Evolutionary conservation across 805 yeast genomes (phyloP), one percentile per base, ranked within the genome.

Genomic region (Pichia thaimueangensis): DNA sequence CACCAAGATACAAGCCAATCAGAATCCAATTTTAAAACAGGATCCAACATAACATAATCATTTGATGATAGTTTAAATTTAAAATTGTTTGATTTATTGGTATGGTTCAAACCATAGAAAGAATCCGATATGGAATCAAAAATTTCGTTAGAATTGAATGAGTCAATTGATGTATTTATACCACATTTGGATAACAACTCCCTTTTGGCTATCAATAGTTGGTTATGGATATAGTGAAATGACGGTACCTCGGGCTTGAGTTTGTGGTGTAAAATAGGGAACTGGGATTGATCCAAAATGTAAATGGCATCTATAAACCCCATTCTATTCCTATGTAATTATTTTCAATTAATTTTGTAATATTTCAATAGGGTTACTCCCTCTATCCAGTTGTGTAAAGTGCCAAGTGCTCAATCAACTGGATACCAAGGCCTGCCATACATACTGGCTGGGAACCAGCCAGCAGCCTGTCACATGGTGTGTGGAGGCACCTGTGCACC

Each of bases 1-100:
- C 24, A 48, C 59, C 56, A 73, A 39, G 60, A 53, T n/a, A 59
- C 47, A 10, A 47, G 27, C 59, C 60, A 61, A 27, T 50, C 52
- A 6, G 57, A 47, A 35, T 63, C 68, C 1, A 63, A 15, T 27
- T 54, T 49, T 3, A 60, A 32, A 7, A 61, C 45, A 2, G 63
- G 56, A 27, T 58, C 61, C 9, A 59, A 35, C 5, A 35, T 24
- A 15, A 42, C 42, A 5, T 47, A 49, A 15, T 41, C 41, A 23
- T 45, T 47, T 17, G 23, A 10, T 5, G 29, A 10, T n/a, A n/a
- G n/a, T n/a, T n/a, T n/a, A n/a, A n/a, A n/a, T n/a, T n/a, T n/a
- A 5, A 13, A 15, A 13, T 29, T 8, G 15, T 9, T 8, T n/a
- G 6, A n/a, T 12, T 21, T 15, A 31, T 13, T 20, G 6, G 35